Percentiles rank a stretch among this genome's conserved stretches.
Evolutionary conservation across 2,329 filamentous ascomycete species (phyloP).

Genomic region (Lasiodiplodia theobromae): DNA sequence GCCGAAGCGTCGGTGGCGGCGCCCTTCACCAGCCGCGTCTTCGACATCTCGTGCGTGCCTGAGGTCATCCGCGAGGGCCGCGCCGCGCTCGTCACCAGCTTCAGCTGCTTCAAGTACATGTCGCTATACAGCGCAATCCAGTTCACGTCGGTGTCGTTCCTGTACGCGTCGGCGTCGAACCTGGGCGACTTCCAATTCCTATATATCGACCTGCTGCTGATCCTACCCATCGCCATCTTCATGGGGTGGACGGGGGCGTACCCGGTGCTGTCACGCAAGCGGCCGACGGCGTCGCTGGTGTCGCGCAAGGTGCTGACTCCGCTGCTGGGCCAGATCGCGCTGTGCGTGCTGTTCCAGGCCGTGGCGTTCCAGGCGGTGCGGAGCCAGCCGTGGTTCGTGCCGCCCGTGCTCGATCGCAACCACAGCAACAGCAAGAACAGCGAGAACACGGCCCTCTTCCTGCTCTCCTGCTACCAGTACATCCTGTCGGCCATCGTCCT

Average conservation of each 20-base stretch:
- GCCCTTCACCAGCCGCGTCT: constrained; percentile 92
- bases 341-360: constrained; percentile 81
- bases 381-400: constrained; percentile 82
- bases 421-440: constrained; percentile 90
- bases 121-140: constrained; percentile 98
- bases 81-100: constrained; percentile 95
- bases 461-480: constrained; percentile 93
- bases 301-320: constrained; percentile 91
- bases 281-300: constrained; percentile 90
- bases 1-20: constrained; percentile 98
- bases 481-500: constrained; percentile 88
- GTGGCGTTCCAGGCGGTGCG: constrained; percentile 77
- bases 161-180: constrained; percentile 93
- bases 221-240: constrained; percentile 95
- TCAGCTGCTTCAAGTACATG: constrained; percentile 99
- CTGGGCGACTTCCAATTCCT: constrained; percentile 98
- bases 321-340: constrained; percentile 83
- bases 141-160: constrained; percentile 94
- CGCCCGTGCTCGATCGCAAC: constrained; percentile 77
- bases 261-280: constrained; percentile 77
- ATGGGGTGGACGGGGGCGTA: constrained; percentile 97
- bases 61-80: constrained; percentile 93
- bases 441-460: constrained; percentile 89
- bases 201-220: constrained; percentile 91
- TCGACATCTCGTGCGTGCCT: constrained; percentile 95